phyloP scores from a whole-genome alignment of 2,329 filamentous ascomycete genomes.

The Gyromitra esculenta region DNA sequence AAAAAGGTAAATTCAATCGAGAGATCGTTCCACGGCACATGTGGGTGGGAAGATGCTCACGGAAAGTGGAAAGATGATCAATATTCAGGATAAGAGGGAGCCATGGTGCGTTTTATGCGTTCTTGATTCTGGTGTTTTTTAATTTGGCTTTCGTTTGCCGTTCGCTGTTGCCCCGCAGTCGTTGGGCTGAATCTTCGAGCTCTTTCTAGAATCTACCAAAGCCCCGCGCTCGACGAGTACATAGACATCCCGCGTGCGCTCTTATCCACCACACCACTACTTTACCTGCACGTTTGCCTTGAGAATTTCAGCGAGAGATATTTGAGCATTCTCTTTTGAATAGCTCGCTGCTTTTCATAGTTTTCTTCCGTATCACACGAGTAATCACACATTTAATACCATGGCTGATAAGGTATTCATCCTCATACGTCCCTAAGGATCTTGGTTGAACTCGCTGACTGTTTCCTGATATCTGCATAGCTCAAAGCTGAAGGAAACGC shows the following conservation, averaged over 20 bases:
- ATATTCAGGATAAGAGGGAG: neutral
- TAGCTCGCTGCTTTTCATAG: neutral
- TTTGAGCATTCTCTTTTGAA: slow-evolving; percentile 19
- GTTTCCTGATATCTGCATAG: slow-evolving; percentile 61
- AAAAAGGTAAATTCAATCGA: slow-evolving; percentile 12
- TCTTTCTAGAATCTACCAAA: slow-evolving; percentile 37
- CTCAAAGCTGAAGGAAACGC: slow-evolving; percentile 98
- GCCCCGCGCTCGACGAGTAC: slow-evolving; percentile 46
- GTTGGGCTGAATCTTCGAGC: slow-evolving; percentile 39
- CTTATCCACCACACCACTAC: slow-evolving; percentile 26
- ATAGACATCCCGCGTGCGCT: slow-evolving; percentile 29
- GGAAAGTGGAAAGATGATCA: neutral
- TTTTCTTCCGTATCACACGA: slow-evolving; percentile 5
- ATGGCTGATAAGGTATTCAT: slow-evolving; percentile 69
- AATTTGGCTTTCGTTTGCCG: slow-evolving; percentile 23
- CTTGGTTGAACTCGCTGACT: slow-evolving; percentile 12
- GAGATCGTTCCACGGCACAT: slow-evolving; percentile 13
- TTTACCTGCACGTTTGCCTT: slow-evolving; percentile 18
- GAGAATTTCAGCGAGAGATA: slow-evolving; percentile 18
- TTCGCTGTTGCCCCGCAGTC: slow-evolving; percentile 43
- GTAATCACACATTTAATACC: slow-evolving; percentile 53
- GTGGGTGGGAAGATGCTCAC: neutral
- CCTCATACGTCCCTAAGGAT: neutral
- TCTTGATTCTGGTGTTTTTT: slow-evolving; percentile 5
- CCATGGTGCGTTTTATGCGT: neutral